Base-by-base conservation (phyloP, 2,329 filamentous ascomycete genomes). In the Penicillium sp. region DNA sequence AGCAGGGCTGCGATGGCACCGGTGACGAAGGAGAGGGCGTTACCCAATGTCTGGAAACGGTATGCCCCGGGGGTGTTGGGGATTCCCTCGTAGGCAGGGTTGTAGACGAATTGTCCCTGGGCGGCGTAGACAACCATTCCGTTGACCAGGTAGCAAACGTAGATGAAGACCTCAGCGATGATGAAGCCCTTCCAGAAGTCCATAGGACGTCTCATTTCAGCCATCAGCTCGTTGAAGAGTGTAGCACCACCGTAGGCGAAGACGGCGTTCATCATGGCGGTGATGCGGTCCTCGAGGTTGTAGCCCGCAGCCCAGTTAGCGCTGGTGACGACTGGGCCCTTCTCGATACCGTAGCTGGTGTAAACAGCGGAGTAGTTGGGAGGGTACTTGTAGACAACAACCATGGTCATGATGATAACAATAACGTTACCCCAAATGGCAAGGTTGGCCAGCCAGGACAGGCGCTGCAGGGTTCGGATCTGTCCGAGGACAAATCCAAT, bases 341-440 rank as follows among this genome's bases (percentile, higher is more conserved):
- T 73, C 14, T 77, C 75, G 50, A 62, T 50, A 49, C 31, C 25
- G 39, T 42, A 64, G 21, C 54, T 67, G 49, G 46, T 64, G 51
- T 29, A 53, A 58, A 35, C 66, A 58, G 50, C 68, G 60, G 33
- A 25, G 23, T 81, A 84, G 62, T 84, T 83, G 0, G 83, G 83
- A 4, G 75, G 72, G 13, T 75, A 79, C 54, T 81, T 70, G 4
- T 81, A 76, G 2, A 79, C 77, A 6, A 81, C 80, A 16, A 77
- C 81, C 81, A 85, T 85, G 23, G 79, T 81, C 57, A 85, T 79
- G 62, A 85, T 77, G 54, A 86, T 80, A 62, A 82, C 76, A 35
- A 82, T 62, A 16, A 86, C 58, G 58, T 85, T 85, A 50, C 85
- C 65, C 80, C 81, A 86, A 21, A 86, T 78, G 3, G 82, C 79